phyloP scores from a whole-genome alignment of 2,329 filamentous ascomycete genomes.

The Colletotrichum agaves region DNA sequence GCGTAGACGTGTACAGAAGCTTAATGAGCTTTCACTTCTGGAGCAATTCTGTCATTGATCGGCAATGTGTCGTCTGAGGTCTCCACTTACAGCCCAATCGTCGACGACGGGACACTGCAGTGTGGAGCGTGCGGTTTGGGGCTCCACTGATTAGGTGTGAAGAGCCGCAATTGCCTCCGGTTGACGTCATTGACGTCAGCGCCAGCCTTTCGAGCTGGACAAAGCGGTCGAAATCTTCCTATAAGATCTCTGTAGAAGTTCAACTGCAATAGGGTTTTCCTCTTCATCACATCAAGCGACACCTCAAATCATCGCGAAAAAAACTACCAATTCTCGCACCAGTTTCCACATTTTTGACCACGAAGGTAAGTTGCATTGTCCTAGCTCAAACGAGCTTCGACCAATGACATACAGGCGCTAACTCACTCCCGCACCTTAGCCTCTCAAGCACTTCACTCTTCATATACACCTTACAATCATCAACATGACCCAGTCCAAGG shows the following conservation, averaged over 20 bases:
- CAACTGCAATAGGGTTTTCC: too few species aligned
- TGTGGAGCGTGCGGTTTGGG: conserved; percentile 13
- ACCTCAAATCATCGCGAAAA: neutral
- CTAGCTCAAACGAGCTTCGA: neutral
- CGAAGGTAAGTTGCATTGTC: conserved; percentile 3
- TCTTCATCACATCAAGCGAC: conserved; percentile 11
- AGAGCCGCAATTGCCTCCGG: conserved; percentile 34
- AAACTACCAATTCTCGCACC: neutral
- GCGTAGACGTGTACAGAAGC: conserved; percentile 5
- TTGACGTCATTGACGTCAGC: conserved; percentile 40
- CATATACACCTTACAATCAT: neutral
- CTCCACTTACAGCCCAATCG: conserved; percentile 31
- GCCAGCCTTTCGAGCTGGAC: neutral
- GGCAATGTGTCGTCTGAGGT: conserved; percentile 16
- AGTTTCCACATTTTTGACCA: neutral
- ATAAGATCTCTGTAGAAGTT: conserved; percentile 9
- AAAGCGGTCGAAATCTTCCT: neutral
- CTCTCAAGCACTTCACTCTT: neutral
- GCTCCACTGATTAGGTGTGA: conserved; percentile 30
- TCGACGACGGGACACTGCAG: conserved; percentile 26
- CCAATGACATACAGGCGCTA: conserved; percentile 7
- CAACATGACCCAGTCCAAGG: conserved; percentile 63
- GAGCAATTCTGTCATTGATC: conserved; percentile 32
- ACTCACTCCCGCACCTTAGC: conserved; percentile 1
- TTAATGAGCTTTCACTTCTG: conserved; percentile 23